Base-by-base conservation (phyloP, 1,284 basidiomycete species). In the Anthracocystis panici-leucophaei region DNA sequence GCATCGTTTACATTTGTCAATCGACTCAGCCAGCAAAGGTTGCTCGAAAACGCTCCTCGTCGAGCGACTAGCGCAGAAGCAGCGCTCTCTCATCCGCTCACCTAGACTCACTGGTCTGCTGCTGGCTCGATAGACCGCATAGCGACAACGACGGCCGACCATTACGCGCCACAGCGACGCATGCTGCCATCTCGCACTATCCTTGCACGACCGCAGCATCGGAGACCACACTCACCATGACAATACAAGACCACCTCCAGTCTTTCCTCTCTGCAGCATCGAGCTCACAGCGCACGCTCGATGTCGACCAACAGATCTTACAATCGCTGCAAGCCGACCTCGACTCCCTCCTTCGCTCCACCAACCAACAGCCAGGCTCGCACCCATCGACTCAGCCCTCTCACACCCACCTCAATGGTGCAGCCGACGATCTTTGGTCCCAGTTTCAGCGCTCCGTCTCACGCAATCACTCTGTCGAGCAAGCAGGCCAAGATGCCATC, bases 211-310 rank as follows among this genome's bases (percentile, higher is more conserved):
- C 27, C 42, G 20, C 27, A 6, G 31, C 53, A 33, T 21, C 12
- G 2, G 23, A 14, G 16, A 16, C 8, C 10, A 14, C 31, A 1
- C 8, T 7, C 56, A 46, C 29, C 2, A 71, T 66, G 69, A 41
- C 68, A 16, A 64, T 75, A 50, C 55, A 63, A 11, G 29, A 63
- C 38, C 73, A 75, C 48, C 57, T 75, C 5, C 65, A 56, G 23
- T 54, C 57, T 1, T 68, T 67, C 27, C 59, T 77, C 6, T 49
- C 65, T 2, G 42, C 55, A 21, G 62, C 74, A 1, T 77, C 74
- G 9, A 68, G 65, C 57, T 77, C 74, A 23, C 65, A 60, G 29
- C 55, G 65, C 23, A 73, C 69, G 18, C 65, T 77, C 40, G 74
- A 77, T 49, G 44, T 54, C 46, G 74, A 76, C 49, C 55, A 62